Evolutionary conservation across 768 basidiomycete genomes (phyloP).

Genomic region (Heimioporus sp.): DNA sequence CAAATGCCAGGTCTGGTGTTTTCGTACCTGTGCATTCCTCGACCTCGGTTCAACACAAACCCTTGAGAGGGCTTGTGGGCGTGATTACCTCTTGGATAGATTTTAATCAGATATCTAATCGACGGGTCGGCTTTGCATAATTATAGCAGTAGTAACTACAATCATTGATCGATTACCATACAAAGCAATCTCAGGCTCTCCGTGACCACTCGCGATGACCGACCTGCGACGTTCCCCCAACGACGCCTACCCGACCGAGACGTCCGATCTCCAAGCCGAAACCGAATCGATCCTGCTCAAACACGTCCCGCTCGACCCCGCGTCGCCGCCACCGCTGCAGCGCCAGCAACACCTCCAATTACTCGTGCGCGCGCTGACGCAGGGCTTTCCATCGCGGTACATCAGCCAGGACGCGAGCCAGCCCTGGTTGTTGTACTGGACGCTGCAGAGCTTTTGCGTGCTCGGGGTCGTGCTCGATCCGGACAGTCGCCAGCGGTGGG

Average conservation of each 20-base stretch:
- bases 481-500: conserved; percentile 69
- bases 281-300: conserved; percentile 65
- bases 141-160: too few species aligned
- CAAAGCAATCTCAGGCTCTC: too few species aligned
- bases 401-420: conserved; percentile 89
- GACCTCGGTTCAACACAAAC: too few species aligned
- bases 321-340: conserved; percentile 43
- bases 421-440: conserved; percentile 96
- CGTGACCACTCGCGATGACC: conserved; percentile 9
- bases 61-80: too few species aligned
- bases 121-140: too few species aligned
- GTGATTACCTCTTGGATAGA: too few species aligned
- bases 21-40: too few species aligned
- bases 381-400: conserved; percentile 80
- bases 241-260: conserved; percentile 62
- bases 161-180: too few species aligned
- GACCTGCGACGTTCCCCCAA: conserved; percentile 38
- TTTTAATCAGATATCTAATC: too few species aligned
- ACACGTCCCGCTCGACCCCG: conserved; percentile 43
- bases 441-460: conserved; percentile 76
- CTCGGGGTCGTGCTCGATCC: conserved; percentile 80
- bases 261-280: conserved; percentile 58
- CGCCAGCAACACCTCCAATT: conserved; percentile 72
- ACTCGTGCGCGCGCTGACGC: conserved; percentile 66
- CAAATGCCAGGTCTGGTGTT: too few species aligned